Evolutionary conservation across 805 yeast species (phyloP), one percentile per base, ranked within the genome.

Genomic region (Pichia exigua): DNA sequence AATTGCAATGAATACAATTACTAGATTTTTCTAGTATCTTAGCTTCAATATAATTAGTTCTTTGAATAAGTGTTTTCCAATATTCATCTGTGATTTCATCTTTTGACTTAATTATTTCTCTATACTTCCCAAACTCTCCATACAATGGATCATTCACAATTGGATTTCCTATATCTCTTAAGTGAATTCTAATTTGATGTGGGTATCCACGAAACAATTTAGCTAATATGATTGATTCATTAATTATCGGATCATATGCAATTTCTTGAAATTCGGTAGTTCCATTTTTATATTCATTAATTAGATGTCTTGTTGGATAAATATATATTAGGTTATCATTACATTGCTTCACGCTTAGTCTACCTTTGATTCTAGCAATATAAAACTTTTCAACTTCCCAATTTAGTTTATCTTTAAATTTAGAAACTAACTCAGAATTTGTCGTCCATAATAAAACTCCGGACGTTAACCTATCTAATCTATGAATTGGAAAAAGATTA

Each of bases 141-240:
- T 68, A 69, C 21, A 67, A 42, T 13, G 67, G 63, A 47, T 69
- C 73, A 43, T 65, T 62, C 2, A 56, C 54, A 5, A 69, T 65
- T 2, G 72, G 71, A 47, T 53, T 58, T 0, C 74, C 74, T 48
- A 77, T 50, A 54, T 76, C 74, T 18, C 80, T 61, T 17, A 78
- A 60, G 60, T 79, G 83, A 9, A 78, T 76, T 15, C 83, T 64
- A 21, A 79, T 76, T 58, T 79, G 83, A 63, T 79, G 83, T 65
- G 73, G 75, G 47, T 73, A 70, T 0, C 83, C 83, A 0, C 78
- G 71, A 3, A 69, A 49, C 0, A 82, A 80, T 28, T 59, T 57
- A 54, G 82, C 78, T 48, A 57, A 42, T 3, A 78, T 75, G 1
- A 77, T 57, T 50, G 78, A 73, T 54, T 75, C 54, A 39, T 62